Conservation (phyloP, 441 rosid genomes). For the Populus hybrid region DNA sequence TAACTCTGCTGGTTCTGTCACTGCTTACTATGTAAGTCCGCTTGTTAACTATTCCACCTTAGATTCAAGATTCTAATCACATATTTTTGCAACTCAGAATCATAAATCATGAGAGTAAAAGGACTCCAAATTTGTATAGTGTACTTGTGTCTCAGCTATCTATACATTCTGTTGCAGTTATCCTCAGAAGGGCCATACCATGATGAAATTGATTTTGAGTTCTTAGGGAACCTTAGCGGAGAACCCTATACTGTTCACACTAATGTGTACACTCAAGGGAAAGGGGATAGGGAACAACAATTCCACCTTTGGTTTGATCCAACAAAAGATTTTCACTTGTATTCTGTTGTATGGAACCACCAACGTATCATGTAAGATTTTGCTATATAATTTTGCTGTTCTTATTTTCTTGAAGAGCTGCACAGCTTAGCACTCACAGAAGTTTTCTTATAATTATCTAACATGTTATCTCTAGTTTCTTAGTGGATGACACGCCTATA, state of each 20-base stretch:
- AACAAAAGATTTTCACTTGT: constrained; percentile 53
- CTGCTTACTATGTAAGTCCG: constrained; percentile 45
- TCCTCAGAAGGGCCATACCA: constrained; percentile 46
- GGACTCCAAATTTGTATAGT: background rate
- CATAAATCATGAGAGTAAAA: background rate
- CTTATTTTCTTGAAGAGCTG: background rate
- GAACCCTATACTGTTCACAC: constrained; percentile 68
- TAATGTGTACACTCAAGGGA: constrained; percentile 57
- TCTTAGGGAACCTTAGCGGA: constrained; percentile 57
- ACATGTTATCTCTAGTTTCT: constrained; percentile 25
- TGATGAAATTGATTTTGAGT: constrained; percentile 62
- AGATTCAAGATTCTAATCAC: background rate
- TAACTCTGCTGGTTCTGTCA: constrained; percentile 56
- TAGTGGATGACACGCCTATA: constrained; percentile 37
- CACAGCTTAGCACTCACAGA: background rate
- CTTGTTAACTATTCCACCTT: background rate
- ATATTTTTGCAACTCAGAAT: background rate
- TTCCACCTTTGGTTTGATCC: constrained; percentile 77
- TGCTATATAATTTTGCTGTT: background rate
- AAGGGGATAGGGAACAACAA: constrained; percentile 65
- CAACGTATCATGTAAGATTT: constrained; percentile 56
- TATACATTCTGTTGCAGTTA: constrained; percentile 3
- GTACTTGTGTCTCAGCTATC: background rate
- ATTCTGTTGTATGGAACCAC: constrained; percentile 65
- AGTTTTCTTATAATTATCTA: background rate